Evolutionary conservation across 805 yeast species (phyloP).

Genomic region (Metschnikowia amazonensis): DNA sequence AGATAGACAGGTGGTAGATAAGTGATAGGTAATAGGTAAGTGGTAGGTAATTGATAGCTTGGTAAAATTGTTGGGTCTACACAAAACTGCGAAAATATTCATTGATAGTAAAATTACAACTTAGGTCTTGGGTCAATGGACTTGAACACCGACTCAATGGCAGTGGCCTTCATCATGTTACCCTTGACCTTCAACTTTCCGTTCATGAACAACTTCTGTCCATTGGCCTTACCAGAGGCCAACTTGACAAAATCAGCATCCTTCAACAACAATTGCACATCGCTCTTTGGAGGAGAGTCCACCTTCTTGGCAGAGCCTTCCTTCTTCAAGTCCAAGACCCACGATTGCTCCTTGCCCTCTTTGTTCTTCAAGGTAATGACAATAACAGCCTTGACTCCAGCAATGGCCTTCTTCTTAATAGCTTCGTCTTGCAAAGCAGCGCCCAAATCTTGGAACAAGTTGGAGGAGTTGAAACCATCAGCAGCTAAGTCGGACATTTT

Average conservation of each 20-base stretch:
- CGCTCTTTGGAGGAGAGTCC: constrained; percentile 39
- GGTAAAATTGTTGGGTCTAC: no score
- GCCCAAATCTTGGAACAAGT: constrained; percentile 37
- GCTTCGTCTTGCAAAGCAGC: constrained; percentile 37
- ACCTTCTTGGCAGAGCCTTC: constrained; percentile 15
- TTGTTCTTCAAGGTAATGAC: constrained; percentile 46
- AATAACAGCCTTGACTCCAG: constrained; percentile 56
- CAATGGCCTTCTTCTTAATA: constrained; percentile 36
- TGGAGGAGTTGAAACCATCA: constrained; percentile 43
- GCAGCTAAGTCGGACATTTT: constrained; percentile 27
- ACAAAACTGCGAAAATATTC: no score
- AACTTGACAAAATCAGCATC: constrained; percentile 71
- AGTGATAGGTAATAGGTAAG: no score
- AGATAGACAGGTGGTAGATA: no score
- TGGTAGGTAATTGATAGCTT: no score
- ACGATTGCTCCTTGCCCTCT: constrained; percentile 22
- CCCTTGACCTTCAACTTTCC: constrained; percentile 88
- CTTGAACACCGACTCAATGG: constrained; percentile 66
- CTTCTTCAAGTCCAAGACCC: constrained; percentile 23
- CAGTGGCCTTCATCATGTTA: constrained; percentile 85
- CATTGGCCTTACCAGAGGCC: constrained; percentile 74
- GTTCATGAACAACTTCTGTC: constrained; percentile 78
- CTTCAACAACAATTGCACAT: constrained; percentile 59
- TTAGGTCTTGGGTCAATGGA: constrained; percentile 42
- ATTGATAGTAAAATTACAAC: constrained; percentile 24